These are phyloP conservation scores for Sporothrix pallida DNA, from an alignment of 2,329 filamentous ascomycete genomes.

Conservation along the genomic window DNA sequence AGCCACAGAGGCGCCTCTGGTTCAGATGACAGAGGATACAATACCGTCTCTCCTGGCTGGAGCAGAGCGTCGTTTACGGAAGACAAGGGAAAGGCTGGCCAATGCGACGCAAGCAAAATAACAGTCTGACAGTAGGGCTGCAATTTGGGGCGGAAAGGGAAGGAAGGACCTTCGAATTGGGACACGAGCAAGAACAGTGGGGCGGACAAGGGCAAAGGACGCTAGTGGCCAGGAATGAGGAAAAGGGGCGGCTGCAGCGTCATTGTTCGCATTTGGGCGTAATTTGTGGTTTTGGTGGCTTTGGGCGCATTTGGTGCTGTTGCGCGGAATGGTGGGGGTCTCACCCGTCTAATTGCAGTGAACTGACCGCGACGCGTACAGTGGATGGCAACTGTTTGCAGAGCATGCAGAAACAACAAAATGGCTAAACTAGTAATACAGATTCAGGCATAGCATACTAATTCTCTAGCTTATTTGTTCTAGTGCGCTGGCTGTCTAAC, in stretches of 20 bases:
- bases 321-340: not conserved
- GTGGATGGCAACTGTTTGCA: no score
- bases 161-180: not conserved
- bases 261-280: not conserved
- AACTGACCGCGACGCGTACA: no score
- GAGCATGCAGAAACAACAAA: no score
- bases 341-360: no score
- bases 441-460: no score
- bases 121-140: not conserved
- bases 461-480: no score
- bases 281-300: not conserved
- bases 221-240: slow-evolving; percentile 15
- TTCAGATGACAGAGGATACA: no score
- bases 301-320: not conserved
- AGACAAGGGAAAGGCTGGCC: not conserved
- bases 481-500: no score
- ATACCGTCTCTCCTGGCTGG: no score
- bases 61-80: no score
- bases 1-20: no score
- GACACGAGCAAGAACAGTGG: slow-evolving; percentile 10
- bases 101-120: not conserved
- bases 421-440: no score
- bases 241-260: slow-evolving; percentile 10
- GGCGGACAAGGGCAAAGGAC: not conserved
- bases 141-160: not conserved